Base-by-base conservation (phyloP, 371 early-diverging fungal species). In the Syncephalastrum contaminatum region DNA sequence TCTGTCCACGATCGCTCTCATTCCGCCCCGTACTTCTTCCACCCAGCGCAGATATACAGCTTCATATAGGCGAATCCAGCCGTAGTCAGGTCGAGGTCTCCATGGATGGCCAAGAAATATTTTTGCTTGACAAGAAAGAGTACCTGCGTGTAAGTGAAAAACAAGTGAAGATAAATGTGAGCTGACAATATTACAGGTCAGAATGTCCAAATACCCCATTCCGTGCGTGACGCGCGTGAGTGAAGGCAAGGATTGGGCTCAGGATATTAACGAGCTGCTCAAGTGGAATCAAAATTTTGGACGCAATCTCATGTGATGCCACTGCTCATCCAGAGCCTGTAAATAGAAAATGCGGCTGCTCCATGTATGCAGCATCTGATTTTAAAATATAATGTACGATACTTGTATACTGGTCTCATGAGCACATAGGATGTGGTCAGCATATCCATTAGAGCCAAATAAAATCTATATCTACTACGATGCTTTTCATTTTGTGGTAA, bases 1-100 rank as follows among this genome's bases (percentile, higher is more conserved):
- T 98, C 60, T 98, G 98, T 64, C 95, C 98, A 6, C 85, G 95
- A 58, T 94, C 97, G 14, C 73, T 97, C 30, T 93, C 94, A 12
- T 97, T 96, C 70, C 82, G 97, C 27, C 92, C 98, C 0, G 89
- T 94, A 44, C 66, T 97, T 41, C 69, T 98, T 39, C 98, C 97
- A 47, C 77, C 93, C 7, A 75, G 75, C 59, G 73, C 91, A n/a
- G 75, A 66, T 15, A 76, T 88, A 36, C 73, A 77, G 46, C 62
- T 92, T 27, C 77, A 81, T 81, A 84, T 86, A 55, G 81, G 85
- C 13, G 80, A 80, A 10, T 64, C 70, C 14, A 86, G 86, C 56
- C 70, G 84, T 39, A 84, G 88, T 14, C 77, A 77, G 19, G 81
- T 82, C 1, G 86, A 88, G 25, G 86, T 88, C 0, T 88, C 84